Conservation (phyloP, 2,329 filamentous ascomycete genomes). For the Xylariaceae sp. region DNA sequence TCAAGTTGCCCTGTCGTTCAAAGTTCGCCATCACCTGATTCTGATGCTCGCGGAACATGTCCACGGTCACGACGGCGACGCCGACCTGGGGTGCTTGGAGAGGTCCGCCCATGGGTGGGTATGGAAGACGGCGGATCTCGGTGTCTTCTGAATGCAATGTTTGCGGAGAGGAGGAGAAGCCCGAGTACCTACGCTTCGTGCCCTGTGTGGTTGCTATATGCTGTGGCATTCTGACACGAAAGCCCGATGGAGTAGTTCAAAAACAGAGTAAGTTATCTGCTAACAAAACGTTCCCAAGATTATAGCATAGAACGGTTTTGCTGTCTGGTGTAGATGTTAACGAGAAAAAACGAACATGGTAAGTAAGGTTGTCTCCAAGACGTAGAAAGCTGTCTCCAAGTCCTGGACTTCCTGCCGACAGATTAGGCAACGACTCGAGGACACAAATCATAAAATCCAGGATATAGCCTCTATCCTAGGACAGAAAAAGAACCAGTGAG, state of each 20-base stretch:
- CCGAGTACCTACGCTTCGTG: constrained; percentile 17
- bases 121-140: constrained; percentile 16
- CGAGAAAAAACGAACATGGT: too few relatives aligned
- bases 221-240: constrained; percentile 13
- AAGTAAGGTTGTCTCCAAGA: too few relatives aligned
- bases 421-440: neutral
- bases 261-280: too few relatives aligned
- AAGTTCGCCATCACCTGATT: constrained; percentile 14
- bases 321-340: too few relatives aligned
- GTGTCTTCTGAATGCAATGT: constrained; percentile 17
- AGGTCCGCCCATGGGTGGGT: constrained; percentile 13
- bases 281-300: too few relatives aligned
- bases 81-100: constrained; percentile 20
- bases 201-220: constrained; percentile 16
- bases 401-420: too few relatives aligned
- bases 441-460: neutral
- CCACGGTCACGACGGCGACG: constrained; percentile 19
- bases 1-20: constrained; percentile 11
- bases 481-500: neutral
- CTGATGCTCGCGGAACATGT: constrained; percentile 21
- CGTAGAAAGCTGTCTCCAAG: too few relatives aligned
- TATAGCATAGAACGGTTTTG: too few relatives aligned
- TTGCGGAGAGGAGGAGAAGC: constrained; percentile 18
- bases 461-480: neutral
- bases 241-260: too few relatives aligned